Conservation (phyloP, 2,329 filamentous ascomycete genomes). For the Aspergillus brunneoviolaceus region DNA sequence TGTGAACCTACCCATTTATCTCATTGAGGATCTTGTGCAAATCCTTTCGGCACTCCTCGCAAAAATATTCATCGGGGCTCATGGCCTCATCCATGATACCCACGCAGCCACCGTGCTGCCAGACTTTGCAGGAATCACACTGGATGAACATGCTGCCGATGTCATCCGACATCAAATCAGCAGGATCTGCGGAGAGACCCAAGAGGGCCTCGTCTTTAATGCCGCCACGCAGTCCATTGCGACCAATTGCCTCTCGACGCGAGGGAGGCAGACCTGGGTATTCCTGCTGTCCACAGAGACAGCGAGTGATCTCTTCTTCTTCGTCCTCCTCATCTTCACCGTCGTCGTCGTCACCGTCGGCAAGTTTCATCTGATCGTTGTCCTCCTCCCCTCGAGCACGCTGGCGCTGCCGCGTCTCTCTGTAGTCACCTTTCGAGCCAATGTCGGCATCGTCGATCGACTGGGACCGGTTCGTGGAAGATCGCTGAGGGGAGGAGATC, state of each 20-base stretch:
- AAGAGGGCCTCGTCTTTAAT: conserved; percentile 58
- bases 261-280: conserved; percentile 76
- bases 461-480: conserved; percentile 59
- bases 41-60: conserved; percentile 89
- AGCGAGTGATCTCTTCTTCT: conserved; percentile 92
- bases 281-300: conserved; percentile 90
- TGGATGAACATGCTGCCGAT: conserved; percentile 95
- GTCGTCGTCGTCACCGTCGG: conserved; percentile 55
- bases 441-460: conserved; percentile 56
- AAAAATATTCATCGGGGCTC: conserved; percentile 96
- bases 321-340: conserved; percentile 65
- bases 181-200: conserved; percentile 61
- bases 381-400: conserved; percentile 67
- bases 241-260: conserved; percentile 56
- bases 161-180: conserved; percentile 69
- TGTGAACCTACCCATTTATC: conserved; percentile 73
- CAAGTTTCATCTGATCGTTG: conserved; percentile 54
- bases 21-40: conserved; percentile 81
- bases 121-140: conserved; percentile 96
- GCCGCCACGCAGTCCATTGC: conserved; percentile 53
- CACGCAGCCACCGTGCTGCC: conserved; percentile 97
- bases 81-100: conserved; percentile 93
- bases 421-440: conserved; percentile 57
- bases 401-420: conserved; percentile 74
- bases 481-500: conserved; percentile 70